Evolutionary conservation across 2,329 filamentous ascomycete species (phyloP).

Genomic region (Sarocladiaceae sp.): DNA sequence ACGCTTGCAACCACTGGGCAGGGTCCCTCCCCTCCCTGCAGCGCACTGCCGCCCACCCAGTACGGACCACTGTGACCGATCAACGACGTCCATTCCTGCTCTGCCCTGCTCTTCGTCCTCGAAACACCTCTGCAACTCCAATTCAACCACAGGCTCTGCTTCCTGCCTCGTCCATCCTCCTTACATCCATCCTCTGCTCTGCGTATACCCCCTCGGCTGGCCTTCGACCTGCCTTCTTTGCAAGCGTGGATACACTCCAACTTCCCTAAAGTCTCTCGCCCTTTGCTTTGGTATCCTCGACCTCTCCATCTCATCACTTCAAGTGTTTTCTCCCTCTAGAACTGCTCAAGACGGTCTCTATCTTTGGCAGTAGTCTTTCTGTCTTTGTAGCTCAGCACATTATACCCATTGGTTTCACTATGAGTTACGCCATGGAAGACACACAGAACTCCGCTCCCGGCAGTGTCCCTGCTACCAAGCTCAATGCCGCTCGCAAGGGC

Average conservation of each 20-base stretch:
- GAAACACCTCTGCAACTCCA: not conserved
- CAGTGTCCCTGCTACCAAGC: conserved; percentile 55
- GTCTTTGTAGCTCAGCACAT: not conserved
- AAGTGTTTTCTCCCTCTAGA: too few relatives aligned
- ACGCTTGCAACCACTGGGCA: not conserved
- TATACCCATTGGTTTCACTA: conserved; percentile 13
- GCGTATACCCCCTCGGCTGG: too few relatives aligned
- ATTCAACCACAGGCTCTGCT: not conserved
- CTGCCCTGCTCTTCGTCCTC: conserved; percentile 3
- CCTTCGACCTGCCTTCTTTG: too few relatives aligned
- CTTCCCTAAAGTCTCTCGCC: too few relatives aligned
- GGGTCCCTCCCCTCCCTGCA: not conserved
- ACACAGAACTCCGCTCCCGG: conserved; percentile 63
- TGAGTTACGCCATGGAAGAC: conserved; percentile 44
- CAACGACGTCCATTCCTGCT: conserved; percentile 7
- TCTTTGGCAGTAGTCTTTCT: too few relatives aligned
- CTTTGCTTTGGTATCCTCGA: too few relatives aligned
- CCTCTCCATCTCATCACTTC: too few relatives aligned
- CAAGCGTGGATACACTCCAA: too few relatives aligned
- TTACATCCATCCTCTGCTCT: too few relatives aligned
- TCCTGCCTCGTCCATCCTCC: too few relatives aligned
- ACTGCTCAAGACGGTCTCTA: too few relatives aligned
- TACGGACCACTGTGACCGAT: not conserved
- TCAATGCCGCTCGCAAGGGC: conserved; percentile 48
- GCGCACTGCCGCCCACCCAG: not conserved